Percentiles rank a stretch among this genome's conserved stretches.
Evolutionary conservation across 2,329 filamentous ascomycete genomes (phyloP).

Genomic region (Trichophyton mentagrophytes): DNA sequence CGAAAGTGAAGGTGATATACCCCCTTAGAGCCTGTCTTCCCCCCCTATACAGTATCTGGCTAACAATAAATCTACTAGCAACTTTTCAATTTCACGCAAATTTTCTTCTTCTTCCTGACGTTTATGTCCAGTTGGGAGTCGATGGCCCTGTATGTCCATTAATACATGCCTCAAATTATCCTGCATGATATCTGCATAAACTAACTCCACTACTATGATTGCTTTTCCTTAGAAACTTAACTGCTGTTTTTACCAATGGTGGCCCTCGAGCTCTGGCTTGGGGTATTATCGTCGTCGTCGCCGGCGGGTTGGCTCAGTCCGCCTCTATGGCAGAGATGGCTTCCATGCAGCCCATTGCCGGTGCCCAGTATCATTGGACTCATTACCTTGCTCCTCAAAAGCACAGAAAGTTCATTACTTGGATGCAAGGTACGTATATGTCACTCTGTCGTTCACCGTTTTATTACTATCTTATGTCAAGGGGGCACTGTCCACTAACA

Average conservation of each 20-base stretch:
- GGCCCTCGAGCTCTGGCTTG: constrained; percentile 22
- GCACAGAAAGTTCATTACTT: constrained; percentile 23
- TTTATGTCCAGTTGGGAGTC: constrained; percentile 20
- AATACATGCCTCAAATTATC: background rate
- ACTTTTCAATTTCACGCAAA: constrained; percentile 19
- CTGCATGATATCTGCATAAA: constrained; percentile 1
- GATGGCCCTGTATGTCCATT: constrained; percentile 15
- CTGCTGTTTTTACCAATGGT: constrained; percentile 30
- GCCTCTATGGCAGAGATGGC: constrained; percentile 30
- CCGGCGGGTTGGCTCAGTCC: constrained; percentile 22
- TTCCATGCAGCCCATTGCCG: constrained; percentile 31
- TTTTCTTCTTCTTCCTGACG: constrained; percentile 20
- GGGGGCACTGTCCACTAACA: constrained; percentile 13
- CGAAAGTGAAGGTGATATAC: constrained; percentile 10
- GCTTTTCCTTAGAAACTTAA: constrained; percentile 8
- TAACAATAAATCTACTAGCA: constrained; percentile 11
- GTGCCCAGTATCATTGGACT: constrained; percentile 35
- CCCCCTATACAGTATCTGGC: background rate
- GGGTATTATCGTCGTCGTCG: constrained; percentile 21
- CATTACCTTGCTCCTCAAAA: constrained; percentile 21
- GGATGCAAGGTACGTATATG: constrained; percentile 18
- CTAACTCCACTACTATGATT: background rate
- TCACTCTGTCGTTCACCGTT: background rate
- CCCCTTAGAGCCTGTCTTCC: background rate
- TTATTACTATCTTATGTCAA: background rate